phyloP scores from a whole-genome alignment of 495 filamentous ascomycete genomes.

The Penicilliopsis zonata region DNA sequence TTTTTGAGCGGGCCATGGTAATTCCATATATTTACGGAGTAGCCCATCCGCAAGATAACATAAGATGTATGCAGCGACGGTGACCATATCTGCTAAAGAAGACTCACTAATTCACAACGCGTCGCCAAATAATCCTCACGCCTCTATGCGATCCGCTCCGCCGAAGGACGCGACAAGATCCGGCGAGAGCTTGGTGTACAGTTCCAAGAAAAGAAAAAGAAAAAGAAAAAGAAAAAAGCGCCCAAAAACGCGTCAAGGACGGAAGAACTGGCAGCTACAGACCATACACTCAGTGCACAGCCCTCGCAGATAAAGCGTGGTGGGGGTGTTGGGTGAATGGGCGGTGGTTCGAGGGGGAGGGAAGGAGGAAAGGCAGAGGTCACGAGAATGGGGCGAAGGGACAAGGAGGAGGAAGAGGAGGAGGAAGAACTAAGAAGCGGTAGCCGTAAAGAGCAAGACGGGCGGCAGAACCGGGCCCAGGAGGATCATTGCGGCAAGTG shows the following conservation, averaged over 20 bases:
- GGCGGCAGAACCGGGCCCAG: slow-evolving; percentile 14
- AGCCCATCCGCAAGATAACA: no score
- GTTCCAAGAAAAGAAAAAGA: no score
- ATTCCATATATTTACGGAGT: no score
- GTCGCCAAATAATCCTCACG: no score
- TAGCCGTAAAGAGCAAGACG: slow-evolving; percentile 22
- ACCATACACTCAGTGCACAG: slow-evolving; percentile 3
- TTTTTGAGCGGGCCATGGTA: no score
- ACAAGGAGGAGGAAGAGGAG: slow-evolving; percentile 8
- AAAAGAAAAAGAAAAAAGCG: no score
- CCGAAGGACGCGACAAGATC: no score
- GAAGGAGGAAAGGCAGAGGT: slow-evolving; percentile 7
- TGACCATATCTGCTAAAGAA: no score
- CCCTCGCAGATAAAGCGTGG: slow-evolving; percentile 6
- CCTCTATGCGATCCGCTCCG: no score
- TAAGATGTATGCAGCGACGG: no score
- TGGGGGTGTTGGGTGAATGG: slow-evolving; percentile 1
- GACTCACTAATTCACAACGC: no score
- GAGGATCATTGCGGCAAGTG: slow-evolving; percentile 13
- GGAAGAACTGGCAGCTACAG: neutral
- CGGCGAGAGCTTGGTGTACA: no score
- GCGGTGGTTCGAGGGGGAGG: slow-evolving; percentile 3
- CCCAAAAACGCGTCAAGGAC: neutral
- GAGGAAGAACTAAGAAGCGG: slow-evolving; percentile 21
- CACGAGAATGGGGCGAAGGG: slow-evolving; percentile 5